phyloP scores from a whole-genome alignment of 73 alveolate genomes.

The Paramecium caudatum region DNA sequence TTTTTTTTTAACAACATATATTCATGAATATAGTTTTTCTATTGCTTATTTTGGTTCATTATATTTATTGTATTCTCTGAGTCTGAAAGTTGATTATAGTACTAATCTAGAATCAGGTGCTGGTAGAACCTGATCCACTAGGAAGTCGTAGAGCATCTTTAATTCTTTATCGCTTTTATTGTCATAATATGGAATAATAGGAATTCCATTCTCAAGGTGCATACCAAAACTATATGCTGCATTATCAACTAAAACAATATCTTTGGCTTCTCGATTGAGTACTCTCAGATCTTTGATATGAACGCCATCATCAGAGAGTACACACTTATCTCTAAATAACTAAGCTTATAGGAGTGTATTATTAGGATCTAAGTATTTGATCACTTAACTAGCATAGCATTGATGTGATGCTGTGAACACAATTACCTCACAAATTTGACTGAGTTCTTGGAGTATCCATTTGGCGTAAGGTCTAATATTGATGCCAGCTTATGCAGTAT shows the following conservation, averaged over 20 bases:
- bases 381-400: constrained; percentile 80
- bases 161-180: constrained; percentile 89
- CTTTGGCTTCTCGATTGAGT: constrained; percentile 78
- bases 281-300: constrained; percentile 83
- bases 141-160: constrained; percentile 48
- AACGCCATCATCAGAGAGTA: constrained; percentile 81
- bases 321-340: constrained; percentile 82
- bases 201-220: constrained; percentile 91
- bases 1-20: too few relatives aligned
- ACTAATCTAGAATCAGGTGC: constrained; percentile 32
- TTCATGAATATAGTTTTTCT: constrained; percentile 46
- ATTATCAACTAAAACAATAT: constrained; percentile 87
- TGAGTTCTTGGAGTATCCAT: constrained; percentile 63
- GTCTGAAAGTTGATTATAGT: not conserved
- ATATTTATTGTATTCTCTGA: constrained; percentile 1
- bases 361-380: constrained; percentile 81
- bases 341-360: constrained; percentile 74
- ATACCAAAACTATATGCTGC: constrained; percentile 91
- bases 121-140: constrained; percentile 35
- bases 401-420: constrained; percentile 83
- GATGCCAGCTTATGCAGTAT: constrained; percentile 76
- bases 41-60: constrained; percentile 43
- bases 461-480: constrained; percentile 73
- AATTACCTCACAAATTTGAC: constrained; percentile 81
- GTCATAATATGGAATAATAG: constrained; percentile 93